Percentiles rank a stretch among this genome's conserved stretches.
These are phyloP conservation scores for Botrytis medusae DNA, from an alignment of 2,329 filamentous ascomycete species.

Conservation along the genomic window DNA sequence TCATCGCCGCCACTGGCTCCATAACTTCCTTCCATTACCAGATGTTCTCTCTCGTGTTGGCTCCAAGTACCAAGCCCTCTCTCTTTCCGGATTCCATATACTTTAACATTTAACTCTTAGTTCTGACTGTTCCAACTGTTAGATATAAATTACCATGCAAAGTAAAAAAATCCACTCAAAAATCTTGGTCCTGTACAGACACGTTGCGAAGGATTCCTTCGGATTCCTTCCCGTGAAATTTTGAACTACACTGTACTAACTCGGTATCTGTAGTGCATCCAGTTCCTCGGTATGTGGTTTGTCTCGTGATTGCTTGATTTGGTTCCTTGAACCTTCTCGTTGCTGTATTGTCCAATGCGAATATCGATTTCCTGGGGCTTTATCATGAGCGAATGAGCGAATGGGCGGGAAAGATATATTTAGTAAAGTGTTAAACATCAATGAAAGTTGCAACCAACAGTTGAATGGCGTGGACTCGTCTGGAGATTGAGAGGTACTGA, in stretches of 20 bases:
- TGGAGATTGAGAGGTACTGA: neutral
- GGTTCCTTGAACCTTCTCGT: neutral
- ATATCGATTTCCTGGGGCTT: neutral
- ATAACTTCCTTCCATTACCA: neutral
- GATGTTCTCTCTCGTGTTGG: neutral
- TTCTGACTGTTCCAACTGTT: neutral
- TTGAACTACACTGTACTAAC: neutral
- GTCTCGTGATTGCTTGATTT: neutral
- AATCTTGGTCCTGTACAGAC: neutral
- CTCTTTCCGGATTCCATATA: neutral
- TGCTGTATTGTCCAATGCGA: neutral
- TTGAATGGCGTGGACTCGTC: neutral
- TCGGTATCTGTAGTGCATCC: constrained; percentile 3
- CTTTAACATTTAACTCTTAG: neutral
- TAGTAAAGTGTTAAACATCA: neutral
- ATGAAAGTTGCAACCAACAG: neutral
- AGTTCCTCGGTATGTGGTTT: neutral
- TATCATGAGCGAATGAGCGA: neutral
- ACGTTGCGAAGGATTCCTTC: constrained; percentile 5
- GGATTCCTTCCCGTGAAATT: constrained; percentile 2
- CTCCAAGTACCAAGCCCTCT: neutral
- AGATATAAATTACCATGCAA: neutral
- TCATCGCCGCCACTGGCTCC: neutral
- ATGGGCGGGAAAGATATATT: neutral
- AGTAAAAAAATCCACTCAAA: neutral